Conservation (phyloP, 805 yeast species). For the Candida cerambycidarum region DNA sequence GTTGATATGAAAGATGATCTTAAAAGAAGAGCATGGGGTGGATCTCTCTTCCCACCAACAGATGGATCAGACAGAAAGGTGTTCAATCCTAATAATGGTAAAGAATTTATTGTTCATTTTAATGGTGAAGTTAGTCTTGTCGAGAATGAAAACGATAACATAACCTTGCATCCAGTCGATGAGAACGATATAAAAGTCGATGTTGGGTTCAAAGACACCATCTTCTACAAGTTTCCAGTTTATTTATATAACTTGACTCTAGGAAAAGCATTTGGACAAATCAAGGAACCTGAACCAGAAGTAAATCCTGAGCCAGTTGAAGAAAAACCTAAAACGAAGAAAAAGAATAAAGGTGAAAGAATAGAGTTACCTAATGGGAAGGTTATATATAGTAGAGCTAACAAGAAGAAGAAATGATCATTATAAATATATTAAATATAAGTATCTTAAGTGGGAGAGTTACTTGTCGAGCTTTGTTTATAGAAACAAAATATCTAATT, state of each 20-base stretch:
- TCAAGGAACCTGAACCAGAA: slow-evolving; percentile 14
- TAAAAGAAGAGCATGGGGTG: slow-evolving; percentile 56
- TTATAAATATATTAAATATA: slow-evolving; percentile 4
- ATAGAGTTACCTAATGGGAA: slow-evolving; percentile 62
- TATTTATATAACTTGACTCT: slow-evolving; percentile 45
- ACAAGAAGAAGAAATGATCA: slow-evolving; percentile 3
- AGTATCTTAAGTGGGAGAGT: neutral
- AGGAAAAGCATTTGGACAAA: slow-evolving; percentile 31
- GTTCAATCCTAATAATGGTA: slow-evolving; percentile 42
- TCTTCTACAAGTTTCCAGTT: slow-evolving; percentile 43
- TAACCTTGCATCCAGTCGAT: slow-evolving; percentile 39
- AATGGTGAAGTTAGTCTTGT: slow-evolving; percentile 57
- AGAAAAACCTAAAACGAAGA: slow-evolving; percentile 25
- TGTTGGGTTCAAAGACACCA: slow-evolving; percentile 52
- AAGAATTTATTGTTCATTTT: slow-evolving; percentile 53
- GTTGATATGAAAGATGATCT: slow-evolving; percentile 50
- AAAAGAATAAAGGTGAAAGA: slow-evolving; percentile 42
- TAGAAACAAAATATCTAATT: too few species aligned
- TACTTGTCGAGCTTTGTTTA: too few species aligned
- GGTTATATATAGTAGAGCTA: slow-evolving; percentile 40
- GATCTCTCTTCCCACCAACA: slow-evolving; percentile 47
- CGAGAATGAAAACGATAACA: slow-evolving; percentile 42
- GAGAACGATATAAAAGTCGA: slow-evolving; percentile 45
- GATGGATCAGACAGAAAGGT: slow-evolving; percentile 50
- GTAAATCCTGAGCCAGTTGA: slow-evolving; percentile 4